These are phyloP conservation scores for Hypomyces perniciosus DNA, from an alignment of 2,329 filamentous ascomycete genomes.

Conservation along the genomic window DNA sequence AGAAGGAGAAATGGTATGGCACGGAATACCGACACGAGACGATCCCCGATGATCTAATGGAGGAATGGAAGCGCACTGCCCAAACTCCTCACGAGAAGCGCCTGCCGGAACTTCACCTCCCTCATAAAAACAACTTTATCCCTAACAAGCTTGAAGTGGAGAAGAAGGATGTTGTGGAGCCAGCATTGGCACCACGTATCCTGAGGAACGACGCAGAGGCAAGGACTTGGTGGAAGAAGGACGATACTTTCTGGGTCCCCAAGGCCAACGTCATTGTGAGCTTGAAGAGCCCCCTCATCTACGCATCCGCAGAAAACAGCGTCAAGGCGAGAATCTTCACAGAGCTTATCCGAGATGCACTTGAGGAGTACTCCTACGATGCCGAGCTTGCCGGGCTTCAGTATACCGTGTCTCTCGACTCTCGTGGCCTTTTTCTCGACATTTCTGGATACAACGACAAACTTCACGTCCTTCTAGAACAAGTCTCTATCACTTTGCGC, in stretches of 20 bases:
- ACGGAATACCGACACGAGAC: conserved; percentile 85
- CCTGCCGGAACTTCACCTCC: conserved; percentile 70
- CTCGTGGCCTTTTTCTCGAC: conserved; percentile 68
- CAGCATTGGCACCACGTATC: conserved; percentile 67
- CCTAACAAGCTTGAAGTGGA: conserved; percentile 90
- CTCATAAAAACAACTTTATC: conserved; percentile 92
- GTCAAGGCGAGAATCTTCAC: conserved; percentile 77
- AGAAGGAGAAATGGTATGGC: conserved; percentile 95
- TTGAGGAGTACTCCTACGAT: conserved; percentile 93
- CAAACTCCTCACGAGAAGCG: conserved; percentile 52
- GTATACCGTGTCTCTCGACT: conserved; percentile 70
- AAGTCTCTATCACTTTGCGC: conserved; percentile 76
- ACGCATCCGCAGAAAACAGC: conserved; percentile 68
- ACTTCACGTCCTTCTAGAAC: conserved; percentile 81
- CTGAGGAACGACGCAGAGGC: conserved; percentile 77
- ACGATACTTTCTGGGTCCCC: conserved; percentile 97
- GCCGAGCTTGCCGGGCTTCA: conserved; percentile 86
- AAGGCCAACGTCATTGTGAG: conserved; percentile 83
- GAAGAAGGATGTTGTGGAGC: conserved; percentile 80
- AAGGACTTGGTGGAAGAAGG: conserved; percentile 95
- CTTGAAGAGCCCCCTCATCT: conserved; percentile 72
- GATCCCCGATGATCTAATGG: conserved; percentile 69
- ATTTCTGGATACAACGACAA: conserved; percentile 96
- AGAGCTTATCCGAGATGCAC: conserved; percentile 78
- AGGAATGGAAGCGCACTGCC: conserved; percentile 61